Evolutionary conservation across 1,284 basidiomycete genomes (phyloP), one percentile per base, ranked within the genome.

Genomic region (Coniferiporia sulphurascens): DNA sequence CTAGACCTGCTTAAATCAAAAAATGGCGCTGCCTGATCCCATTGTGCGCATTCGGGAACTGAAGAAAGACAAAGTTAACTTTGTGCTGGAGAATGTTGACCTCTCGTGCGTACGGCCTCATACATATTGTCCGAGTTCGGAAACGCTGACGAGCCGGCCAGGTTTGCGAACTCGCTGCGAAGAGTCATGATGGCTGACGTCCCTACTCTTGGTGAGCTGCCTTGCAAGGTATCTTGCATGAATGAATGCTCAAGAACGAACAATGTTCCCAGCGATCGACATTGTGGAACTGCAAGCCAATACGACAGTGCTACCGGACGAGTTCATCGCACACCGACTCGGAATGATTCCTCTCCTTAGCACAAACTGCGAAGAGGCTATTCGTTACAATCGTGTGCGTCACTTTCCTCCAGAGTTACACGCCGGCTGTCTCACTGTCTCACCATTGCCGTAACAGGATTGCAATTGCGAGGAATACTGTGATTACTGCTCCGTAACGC

Each of bases 321-420:
- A 99, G 76, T 97, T 97, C 77, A 88, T 99, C 62, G 93, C 95
- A 0, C 97, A 99, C 73, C 85, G 97, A 48, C 78, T 99, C 22
- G 97, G 97, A 21, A 89, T 98, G 84, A 82, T 99, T 21, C 97
- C 97, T 6, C 78, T 99, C 19, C 79, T 91, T 51, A 96, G 93
- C 71, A 78, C 83, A 48, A 88, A 87, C 63, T 95, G 91, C 64
- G 90, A 91, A 58, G 88, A 93, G 68, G 89, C 86, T 15, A 86
- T 95, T 70, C 85, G 91, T 63, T 93, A 90, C 66, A 89, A 86
- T 56, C 78, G 89, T 71, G 92, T 89, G 65, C 58, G 84, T 75
- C 21, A 36, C 50, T 49, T 36, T 59, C 56, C 49, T 22, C 49
- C 48, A 52, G 4, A 53, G 8, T 34, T 41, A 8, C 15, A 15